A percentile compares a stretch with the other conserved stretches of the same genome.
Conservation (phyloP, 805 yeast species). For the Yamadazyma scolyti region DNA sequence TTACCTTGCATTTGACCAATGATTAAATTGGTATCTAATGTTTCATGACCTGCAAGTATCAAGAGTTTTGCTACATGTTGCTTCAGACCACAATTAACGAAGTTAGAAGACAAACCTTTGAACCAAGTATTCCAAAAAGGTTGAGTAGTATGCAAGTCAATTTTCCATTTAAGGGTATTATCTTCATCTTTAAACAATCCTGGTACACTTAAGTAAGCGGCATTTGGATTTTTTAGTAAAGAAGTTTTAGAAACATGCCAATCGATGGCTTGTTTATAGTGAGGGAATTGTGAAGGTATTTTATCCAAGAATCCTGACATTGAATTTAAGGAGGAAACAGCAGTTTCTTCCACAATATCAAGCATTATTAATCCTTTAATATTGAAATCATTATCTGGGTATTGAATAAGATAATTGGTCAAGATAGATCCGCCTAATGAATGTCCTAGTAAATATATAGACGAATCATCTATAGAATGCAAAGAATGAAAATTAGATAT, state of each 20-base stretch:
- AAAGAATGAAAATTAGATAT: slow-evolving; percentile 31
- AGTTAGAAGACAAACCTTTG: slow-evolving; percentile 52
- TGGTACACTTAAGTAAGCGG: slow-evolving; percentile 81
- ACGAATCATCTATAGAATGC: slow-evolving; percentile 10
- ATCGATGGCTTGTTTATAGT: slow-evolving; percentile 58
- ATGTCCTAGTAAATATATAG: slow-evolving; percentile 74
- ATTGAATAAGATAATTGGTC: slow-evolving; percentile 43
- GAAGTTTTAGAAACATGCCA: slow-evolving; percentile 69
- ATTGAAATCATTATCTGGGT: slow-evolving; percentile 15
- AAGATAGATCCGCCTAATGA: slow-evolving; percentile 89
- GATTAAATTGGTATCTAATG: slow-evolving; percentile 77
- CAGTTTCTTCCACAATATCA: slow-evolving; percentile 95
- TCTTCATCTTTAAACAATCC: slow-evolving; percentile 41
- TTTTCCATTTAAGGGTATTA: slow-evolving; percentile 49
- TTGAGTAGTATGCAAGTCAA: slow-evolving; percentile 58
- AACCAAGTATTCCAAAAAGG: slow-evolving; percentile 88
- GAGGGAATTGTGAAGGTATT: slow-evolving; percentile 61
- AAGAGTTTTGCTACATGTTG: slow-evolving; percentile 55
- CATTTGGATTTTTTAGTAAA: slow-evolving; percentile 49
- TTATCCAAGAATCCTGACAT: slow-evolving; percentile 64
- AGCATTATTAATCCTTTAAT: slow-evolving; percentile 71
- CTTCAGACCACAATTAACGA: slow-evolving; percentile 34
- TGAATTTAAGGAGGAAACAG: slow-evolving; percentile 59
- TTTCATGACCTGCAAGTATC: slow-evolving; percentile 84
- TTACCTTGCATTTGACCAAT: slow-evolving; percentile 99